Conservation (phyloP, 176 grass and related monocot species). For the Oryza glaberrima region DNA sequence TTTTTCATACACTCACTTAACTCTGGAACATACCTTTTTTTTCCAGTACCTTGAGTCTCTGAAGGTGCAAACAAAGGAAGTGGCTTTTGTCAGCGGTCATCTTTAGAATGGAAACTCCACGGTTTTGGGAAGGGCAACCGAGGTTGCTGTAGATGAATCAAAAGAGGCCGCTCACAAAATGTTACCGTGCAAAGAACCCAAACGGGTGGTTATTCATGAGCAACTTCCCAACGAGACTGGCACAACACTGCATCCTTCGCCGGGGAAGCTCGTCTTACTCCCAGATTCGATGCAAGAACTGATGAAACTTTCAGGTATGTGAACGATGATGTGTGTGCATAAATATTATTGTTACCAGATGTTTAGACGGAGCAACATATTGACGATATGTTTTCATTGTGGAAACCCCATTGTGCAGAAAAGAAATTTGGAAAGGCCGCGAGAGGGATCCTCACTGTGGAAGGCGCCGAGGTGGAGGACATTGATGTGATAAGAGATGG, state of each 20-base stretch:
- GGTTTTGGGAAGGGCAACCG: background rate
- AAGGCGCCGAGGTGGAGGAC: constrained; percentile 59
- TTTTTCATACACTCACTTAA: too few relatives aligned
- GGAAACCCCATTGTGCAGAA: background rate
- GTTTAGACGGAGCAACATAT: background rate
- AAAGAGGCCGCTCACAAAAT: background rate
- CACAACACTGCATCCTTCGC: background rate
- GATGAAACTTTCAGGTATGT: constrained; percentile 11
- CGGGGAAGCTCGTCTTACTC: constrained; percentile 28
- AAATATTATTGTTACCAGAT: background rate
- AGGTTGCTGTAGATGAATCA: background rate
- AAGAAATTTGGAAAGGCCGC: constrained; percentile 41
- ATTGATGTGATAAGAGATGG: constrained; percentile 49
- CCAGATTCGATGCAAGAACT: constrained; percentile 39
- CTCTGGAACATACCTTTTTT: background rate
- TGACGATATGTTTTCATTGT: background rate
- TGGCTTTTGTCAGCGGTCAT: background rate
- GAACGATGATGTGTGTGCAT: background rate
- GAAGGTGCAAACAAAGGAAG: constrained; percentile 2
- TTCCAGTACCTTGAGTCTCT: constrained; percentile 25
- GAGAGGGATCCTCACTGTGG: constrained; percentile 38
- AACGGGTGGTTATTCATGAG: background rate
- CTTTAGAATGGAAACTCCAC: background rate
- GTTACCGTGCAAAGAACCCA: background rate
- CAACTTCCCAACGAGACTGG: background rate